Conservation (phyloP, 23 red algal species). For the Chondrus crispus region DNA sequence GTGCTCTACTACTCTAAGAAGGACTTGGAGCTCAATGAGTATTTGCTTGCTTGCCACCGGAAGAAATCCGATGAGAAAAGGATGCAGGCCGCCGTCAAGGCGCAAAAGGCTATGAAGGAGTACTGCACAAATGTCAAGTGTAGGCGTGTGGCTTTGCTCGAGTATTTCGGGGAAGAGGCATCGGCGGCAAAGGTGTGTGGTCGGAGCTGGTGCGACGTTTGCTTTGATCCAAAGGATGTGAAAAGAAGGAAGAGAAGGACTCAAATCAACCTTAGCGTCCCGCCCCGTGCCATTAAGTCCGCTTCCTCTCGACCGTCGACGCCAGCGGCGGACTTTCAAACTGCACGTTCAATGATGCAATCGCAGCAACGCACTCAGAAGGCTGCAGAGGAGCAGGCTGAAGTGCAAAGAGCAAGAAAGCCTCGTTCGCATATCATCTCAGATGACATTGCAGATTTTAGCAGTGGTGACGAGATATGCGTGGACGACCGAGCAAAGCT, state of each 20-base stretch:
- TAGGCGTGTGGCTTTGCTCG: constrained; percentile 33
- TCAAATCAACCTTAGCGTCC: background rate
- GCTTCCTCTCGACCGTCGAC: background rate
- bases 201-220: constrained; percentile 43
- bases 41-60: background rate
- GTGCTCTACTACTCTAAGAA: constrained; percentile 43
- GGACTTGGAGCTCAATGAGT: constrained; percentile 32
- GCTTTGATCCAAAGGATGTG: constrained; percentile 32
- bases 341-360: constrained; percentile 36
- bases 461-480: constrained; percentile 16
- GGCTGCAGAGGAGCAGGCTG: background rate
- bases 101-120: background rate
- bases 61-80: background rate
- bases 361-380: constrained; percentile 1
- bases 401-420: background rate
- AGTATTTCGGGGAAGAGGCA: constrained; percentile 51
- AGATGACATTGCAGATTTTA: constrained; percentile 33
- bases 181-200: constrained; percentile 31
- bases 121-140: constrained; percentile 36
- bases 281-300: background rate
- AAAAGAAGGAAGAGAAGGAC: background rate
- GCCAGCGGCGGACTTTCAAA: constrained; percentile 50
- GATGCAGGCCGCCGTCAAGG: background rate
- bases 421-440: background rate
- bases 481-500: background rate